These are phyloP conservation scores for Cyberlindnera amylophila DNA, from an alignment of 805 yeast species.

Conservation along the genomic window DNA sequence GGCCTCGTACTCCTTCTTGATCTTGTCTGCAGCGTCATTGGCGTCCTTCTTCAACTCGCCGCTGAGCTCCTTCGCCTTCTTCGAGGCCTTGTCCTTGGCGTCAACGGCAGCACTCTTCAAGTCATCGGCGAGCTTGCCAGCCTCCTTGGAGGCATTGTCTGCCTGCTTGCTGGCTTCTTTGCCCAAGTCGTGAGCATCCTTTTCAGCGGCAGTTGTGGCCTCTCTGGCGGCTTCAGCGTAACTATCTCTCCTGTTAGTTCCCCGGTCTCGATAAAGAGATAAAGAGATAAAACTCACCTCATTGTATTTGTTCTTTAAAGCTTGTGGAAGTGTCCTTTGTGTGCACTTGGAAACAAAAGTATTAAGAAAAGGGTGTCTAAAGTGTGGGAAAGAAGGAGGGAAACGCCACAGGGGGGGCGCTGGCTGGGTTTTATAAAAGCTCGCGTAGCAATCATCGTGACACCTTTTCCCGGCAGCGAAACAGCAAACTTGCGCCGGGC, in stretches of 20 bases:
- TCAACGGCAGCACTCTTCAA: slow-evolving; percentile 18
- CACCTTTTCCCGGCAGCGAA: too few relatives aligned
- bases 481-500: slow-evolving; percentile 11
- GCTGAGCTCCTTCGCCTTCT: slow-evolving; percentile 23
- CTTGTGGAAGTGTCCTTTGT: too few relatives aligned
- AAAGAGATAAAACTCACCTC: slow-evolving; percentile 8
- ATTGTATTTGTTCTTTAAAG: slow-evolving; percentile 4
- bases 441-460: neutral
- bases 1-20: slow-evolving; percentile 31
- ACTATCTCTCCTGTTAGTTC: slow-evolving; percentile 7
- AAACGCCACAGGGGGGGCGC: neutral
- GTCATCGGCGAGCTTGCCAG: slow-evolving; percentile 23
- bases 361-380: too few relatives aligned
- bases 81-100: slow-evolving; percentile 21
- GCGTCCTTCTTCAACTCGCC: slow-evolving; percentile 30
- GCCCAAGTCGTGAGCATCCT: slow-evolving; percentile 16
- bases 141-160: slow-evolving; percentile 10
- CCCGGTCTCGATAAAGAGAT: neutral
- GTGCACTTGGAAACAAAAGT: neutral
- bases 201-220: slow-evolving; percentile 17
- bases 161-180: slow-evolving; percentile 10
- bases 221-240: slow-evolving; percentile 23
- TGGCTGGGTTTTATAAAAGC: neutral
- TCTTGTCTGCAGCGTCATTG: slow-evolving; percentile 32
- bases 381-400: neutral